A percentile compares a stretch with the other conserved stretches of the same genome.
Conservation (phyloP, 1,284 basidiomycete genomes). For the Meripilus lineatus region DNA sequence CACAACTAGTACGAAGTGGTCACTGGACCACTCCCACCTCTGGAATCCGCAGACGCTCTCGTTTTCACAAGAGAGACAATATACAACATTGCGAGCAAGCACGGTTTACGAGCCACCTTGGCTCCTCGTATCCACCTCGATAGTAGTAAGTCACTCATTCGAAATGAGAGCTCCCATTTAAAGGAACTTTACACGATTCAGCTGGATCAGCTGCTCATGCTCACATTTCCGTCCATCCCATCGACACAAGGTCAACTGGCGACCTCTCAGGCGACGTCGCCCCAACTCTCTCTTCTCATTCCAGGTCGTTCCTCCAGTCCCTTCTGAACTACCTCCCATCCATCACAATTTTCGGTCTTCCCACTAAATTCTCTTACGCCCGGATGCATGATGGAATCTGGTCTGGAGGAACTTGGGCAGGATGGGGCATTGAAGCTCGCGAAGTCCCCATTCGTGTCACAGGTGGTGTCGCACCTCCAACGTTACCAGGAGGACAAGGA, state of each 20-base stretch:
- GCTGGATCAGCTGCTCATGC: not conserved
- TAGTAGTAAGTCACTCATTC: not conserved
- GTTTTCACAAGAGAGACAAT: conserved; percentile 64
- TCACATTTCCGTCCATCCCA: not conserved
- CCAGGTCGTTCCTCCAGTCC: conserved; percentile 33
- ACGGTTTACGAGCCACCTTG: conserved; percentile 61
- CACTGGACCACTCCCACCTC: conserved; percentile 58
- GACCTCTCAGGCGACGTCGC: conserved; percentile 7
- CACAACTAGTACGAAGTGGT: conserved; percentile 54
- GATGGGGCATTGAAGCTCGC: no score
- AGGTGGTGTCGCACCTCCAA: no score
- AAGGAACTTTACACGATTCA: no score
- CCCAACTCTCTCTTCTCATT: conserved; percentile 24
- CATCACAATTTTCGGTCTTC: no score
- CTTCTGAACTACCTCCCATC: conserved; percentile 53
- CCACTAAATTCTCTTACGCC: no score
- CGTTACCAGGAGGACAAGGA: no score
- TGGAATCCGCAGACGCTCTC: conserved; percentile 64
- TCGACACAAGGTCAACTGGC: not conserved
- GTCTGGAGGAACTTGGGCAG: no score
- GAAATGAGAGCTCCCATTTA: no score
- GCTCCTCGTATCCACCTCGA: conserved; percentile 39
- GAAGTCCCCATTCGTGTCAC: no score
- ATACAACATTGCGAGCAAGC: no score
- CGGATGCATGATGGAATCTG: no score